Conservation (phyloP, 495 filamentous ascomycete species). For the Aspergillus leporis region DNA sequence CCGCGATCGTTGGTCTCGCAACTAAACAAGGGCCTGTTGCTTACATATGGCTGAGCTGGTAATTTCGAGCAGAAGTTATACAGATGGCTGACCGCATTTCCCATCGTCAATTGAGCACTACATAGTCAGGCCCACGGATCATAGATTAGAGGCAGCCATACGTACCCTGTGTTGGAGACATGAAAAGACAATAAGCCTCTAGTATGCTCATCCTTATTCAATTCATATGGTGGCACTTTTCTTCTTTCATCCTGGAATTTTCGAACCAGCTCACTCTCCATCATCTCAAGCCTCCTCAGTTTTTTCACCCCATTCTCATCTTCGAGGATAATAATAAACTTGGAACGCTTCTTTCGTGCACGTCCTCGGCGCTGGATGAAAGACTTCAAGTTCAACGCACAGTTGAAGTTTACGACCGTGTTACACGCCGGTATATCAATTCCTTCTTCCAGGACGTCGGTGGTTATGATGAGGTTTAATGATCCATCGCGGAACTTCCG, state of each 20-base stretch:
- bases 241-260: slow-evolving; percentile 66
- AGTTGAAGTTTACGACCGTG: slow-evolving; percentile 71
- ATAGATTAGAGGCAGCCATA: neutral
- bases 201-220: slow-evolving; percentile 46
- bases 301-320: slow-evolving; percentile 21
- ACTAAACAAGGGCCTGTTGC: neutral
- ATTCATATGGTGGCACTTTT: slow-evolving; percentile 37
- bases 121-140: neutral
- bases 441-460: slow-evolving; percentile 79
- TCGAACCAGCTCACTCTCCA: slow-evolving; percentile 68
- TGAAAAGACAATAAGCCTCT: slow-evolving; percentile 29
- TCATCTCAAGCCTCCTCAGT: slow-evolving; percentile 46
- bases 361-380: slow-evolving; percentile 81
- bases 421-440: slow-evolving; percentile 81
- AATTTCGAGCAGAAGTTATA: slow-evolving; percentile 4
- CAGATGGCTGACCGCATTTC: slow-evolving; percentile 1
- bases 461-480: slow-evolving; percentile 74
- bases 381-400: slow-evolving; percentile 66
- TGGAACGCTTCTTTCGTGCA: slow-evolving; percentile 65
- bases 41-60: slow-evolving; percentile 1
- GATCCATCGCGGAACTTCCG: slow-evolving; percentile 62
- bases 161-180: slow-evolving; percentile 48
- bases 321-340: slow-evolving; percentile 59
- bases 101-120: slow-evolving; percentile 12
- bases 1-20: neutral